A percentile compares a stretch with the other conserved stretches of the same genome.
Conservation (phyloP, 176 grass and related monocot genomes). For the Cenchrus fungigraminus region DNA sequence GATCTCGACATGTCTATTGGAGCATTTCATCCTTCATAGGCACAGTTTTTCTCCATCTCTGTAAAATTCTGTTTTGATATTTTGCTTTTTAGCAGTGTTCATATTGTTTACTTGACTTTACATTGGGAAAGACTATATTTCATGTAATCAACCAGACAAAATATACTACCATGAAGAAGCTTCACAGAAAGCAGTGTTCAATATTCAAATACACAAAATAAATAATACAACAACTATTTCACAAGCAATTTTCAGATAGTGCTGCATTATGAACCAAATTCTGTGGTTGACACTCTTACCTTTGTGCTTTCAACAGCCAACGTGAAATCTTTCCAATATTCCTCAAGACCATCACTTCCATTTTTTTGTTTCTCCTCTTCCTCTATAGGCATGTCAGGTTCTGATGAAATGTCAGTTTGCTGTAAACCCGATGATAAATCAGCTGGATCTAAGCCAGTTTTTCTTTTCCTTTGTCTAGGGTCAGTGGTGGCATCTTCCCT, state of each 20-base stretch:
- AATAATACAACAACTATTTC: background rate
- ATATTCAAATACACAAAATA: slow-evolving; percentile 7
- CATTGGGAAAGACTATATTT: slow-evolving; percentile 18
- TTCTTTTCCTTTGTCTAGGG: slow-evolving; percentile 47
- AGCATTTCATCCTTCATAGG: background rate
- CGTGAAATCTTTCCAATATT: slow-evolving; percentile 91
- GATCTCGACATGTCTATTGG: background rate
- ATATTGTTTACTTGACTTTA: background rate
- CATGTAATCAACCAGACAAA: slow-evolving; percentile 2
- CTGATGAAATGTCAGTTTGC: slow-evolving; percentile 27
- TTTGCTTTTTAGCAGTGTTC: background rate
- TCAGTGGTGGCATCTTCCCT: slow-evolving; percentile 14
- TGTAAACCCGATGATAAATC: slow-evolving; percentile 5
- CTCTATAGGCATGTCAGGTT: slow-evolving; percentile 40
- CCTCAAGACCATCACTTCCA: slow-evolving; percentile 78
- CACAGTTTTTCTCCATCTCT: background rate
- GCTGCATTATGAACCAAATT: slow-evolving; percentile 20
- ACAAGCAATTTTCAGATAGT: slow-evolving; percentile 19
- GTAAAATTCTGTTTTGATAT: background rate
- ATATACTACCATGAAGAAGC: background rate
- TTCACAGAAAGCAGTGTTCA: slow-evolving; percentile 27
- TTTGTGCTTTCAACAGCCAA: slow-evolving; percentile 87
- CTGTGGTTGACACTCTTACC: slow-evolving; percentile 51
- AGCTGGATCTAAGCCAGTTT: slow-evolving; percentile 30
- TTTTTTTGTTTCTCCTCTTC: slow-evolving; percentile 53